These are phyloP conservation scores for Fusarium verticillioides DNA, from an alignment of 2,329 filamentous ascomycete genomes.

Conservation along the genomic window DNA sequence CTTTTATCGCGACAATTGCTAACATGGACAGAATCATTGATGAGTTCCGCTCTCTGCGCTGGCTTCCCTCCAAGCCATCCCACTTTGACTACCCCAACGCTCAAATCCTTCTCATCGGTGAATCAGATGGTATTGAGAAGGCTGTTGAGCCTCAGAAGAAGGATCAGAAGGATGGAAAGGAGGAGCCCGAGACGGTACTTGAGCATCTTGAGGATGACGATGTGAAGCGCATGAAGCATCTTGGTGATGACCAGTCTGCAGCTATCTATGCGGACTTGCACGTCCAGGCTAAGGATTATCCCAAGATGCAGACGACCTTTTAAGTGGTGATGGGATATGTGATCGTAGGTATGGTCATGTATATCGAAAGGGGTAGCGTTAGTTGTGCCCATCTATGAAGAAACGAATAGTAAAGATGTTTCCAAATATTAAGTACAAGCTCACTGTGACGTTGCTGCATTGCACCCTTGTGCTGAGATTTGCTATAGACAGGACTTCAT, in stretches of 20 bases:
- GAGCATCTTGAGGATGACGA: slow-evolving; percentile 82
- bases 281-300: slow-evolving; percentile 41
- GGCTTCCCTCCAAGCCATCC: slow-evolving; percentile 78
- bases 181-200: slow-evolving; percentile 75
- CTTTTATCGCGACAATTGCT: background rate
- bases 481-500: background rate
- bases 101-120: slow-evolving; percentile 83
- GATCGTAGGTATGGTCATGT: background rate
- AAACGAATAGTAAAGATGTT: background rate
- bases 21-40: slow-evolving; percentile 66
- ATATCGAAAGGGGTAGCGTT: background rate
- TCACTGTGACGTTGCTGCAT: fast-evolving
- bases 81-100: slow-evolving; percentile 80
- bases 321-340: slow-evolving; percentile 1
- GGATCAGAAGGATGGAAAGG: slow-evolving; percentile 44
- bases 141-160: slow-evolving; percentile 60
- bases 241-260: slow-evolving; percentile 59
- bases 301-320: slow-evolving; percentile 46
- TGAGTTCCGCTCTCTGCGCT: slow-evolving; percentile 78
- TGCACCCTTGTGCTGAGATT: fast-evolving
- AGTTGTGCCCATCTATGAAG: background rate
- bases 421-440: background rate
- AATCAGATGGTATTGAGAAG: slow-evolving; percentile 66
- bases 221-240: slow-evolving; percentile 67
- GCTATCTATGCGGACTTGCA: slow-evolving; percentile 43